Conservation (phyloP, 148 eudicot genomes). For the Camellia japonica region DNA sequence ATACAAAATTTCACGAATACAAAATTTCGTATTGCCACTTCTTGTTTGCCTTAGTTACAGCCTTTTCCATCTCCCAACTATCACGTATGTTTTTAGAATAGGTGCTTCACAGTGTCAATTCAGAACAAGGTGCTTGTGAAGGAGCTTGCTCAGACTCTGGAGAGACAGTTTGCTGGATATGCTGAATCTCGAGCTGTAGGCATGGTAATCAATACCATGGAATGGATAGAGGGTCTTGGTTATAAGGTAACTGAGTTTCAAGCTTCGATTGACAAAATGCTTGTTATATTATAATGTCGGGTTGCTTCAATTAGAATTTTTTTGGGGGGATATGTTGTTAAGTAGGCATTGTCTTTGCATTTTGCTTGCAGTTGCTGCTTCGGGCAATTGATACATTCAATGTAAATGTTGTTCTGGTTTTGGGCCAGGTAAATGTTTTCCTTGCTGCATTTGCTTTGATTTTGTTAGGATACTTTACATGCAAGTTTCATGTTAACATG, state of each 20-base stretch:
- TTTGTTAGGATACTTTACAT: no score
- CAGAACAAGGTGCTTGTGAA: conserved; percentile 78
- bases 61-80: neutral
- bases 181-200: conserved; percentile 88
- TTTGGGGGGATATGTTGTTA: conserved; percentile 1
- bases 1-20: neutral
- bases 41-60: neutral
- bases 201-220: conserved; percentile 99
- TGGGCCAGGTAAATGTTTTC: conserved; percentile 77
- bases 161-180: conserved; percentile 82
- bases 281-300: neutral
- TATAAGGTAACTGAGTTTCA: conserved; percentile 54
- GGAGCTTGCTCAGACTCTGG: conserved; percentile 81
- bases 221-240: conserved; percentile 92
- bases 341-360: neutral
- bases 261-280: neutral
- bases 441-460: no score
- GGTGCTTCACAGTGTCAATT: conserved; percentile 53
- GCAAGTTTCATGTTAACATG: no score
- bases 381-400: conserved; percentile 85
- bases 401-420: conserved; percentile 81
- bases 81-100: conserved; percentile 10
- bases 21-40: neutral
- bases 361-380: conserved; percentile 70
- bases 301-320: neutral